Conservation (phyloP, 768 basidiomycete genomes). For the Amanita polypyramis region DNA sequence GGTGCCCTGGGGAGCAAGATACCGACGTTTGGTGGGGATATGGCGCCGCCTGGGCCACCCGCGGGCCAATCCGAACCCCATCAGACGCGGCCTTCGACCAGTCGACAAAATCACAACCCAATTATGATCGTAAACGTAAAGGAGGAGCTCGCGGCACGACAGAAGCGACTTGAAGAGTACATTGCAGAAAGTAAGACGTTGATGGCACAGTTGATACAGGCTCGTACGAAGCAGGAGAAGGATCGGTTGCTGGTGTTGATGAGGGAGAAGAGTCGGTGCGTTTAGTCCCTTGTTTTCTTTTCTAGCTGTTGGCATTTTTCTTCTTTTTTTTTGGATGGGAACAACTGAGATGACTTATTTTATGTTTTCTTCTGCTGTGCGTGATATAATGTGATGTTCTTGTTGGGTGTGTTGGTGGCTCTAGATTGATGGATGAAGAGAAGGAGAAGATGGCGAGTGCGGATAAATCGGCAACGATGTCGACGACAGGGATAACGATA, state of each 20-base stretch:
- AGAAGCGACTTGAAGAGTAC: conserved; percentile 36
- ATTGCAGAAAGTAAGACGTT: conserved; percentile 43
- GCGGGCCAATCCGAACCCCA: neutral
- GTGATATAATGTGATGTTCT: conserved; percentile 3
- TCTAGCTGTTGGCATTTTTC: conserved; percentile 8
- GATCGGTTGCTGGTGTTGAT: conserved; percentile 33
- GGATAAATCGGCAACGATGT: neutral
- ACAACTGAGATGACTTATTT: conserved; percentile 12
- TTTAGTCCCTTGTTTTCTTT: conserved; percentile 13
- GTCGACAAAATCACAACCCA: neutral
- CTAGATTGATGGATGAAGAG: conserved; percentile 26
- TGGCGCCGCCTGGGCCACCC: neutral
- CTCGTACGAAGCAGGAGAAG: conserved; percentile 41
- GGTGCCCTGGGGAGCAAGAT: too few relatives aligned
- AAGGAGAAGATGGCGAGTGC: conserved; percentile 4
- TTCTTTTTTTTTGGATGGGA: conserved; percentile 2
- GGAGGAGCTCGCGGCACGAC: conserved; percentile 34
- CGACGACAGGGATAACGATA: too few relatives aligned
- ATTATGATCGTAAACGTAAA: conserved; percentile 9
- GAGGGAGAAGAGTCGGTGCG: conserved; percentile 46
- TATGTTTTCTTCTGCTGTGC: conserved; percentile 10
- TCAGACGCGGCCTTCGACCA: neutral
- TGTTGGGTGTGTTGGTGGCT: conserved; percentile 5
- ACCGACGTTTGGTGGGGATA: neutral
- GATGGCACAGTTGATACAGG: conserved; percentile 34